Evolutionary conservation across 768 basidiomycete species (phyloP), one percentile per base, ranked within the genome.

Genomic region (Pluteus cervinus): DNA sequence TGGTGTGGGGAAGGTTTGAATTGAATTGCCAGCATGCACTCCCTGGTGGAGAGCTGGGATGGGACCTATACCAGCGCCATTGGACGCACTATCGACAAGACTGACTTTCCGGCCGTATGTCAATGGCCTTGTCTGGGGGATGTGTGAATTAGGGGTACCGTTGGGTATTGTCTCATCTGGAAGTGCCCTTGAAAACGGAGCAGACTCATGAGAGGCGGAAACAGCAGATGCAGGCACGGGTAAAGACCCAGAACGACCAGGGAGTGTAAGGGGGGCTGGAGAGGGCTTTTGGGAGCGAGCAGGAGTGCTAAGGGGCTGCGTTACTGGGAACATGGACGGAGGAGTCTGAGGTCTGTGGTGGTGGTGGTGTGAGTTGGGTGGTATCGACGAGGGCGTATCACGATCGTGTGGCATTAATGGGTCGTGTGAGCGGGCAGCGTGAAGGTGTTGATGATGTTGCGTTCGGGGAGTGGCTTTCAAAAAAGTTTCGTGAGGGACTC

Each of bases 371-470:
- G 29, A 34, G 29, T 45, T 7, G 44, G 37, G 40, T 51, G 54
- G 14, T 49, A 44, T 33, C 56, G 55, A 35, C 55, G 28, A 29
- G 45, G 46, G 37, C 37, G n/a, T 47, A 39, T 59, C 48, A 39
- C 41, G 51, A 29, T 43, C 41, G 29, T 51, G 55, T 30, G 48
- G 48, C 31, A 51, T 52, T 30, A 62, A 47, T 17, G 69, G 65
- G 40, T 71, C 67, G 32, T 62, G 54, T 9, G 69, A 69, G 34
- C 65, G 66, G 15, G 68, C 65, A 11, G 57, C 44, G 25, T 66
- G 66, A 20, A 68, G 55, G 7, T 50, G 40, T 10, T 50, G 52
- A 23, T 56, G 44, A 23, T 56, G 57, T 25, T 53, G 44, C 24
- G 50, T 47, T 35, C 54, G 60, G 20, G 60, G 50, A 10, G 55